phyloP scores from a whole-genome alignment of 345 rosid species.

The Salix caprea region DNA sequence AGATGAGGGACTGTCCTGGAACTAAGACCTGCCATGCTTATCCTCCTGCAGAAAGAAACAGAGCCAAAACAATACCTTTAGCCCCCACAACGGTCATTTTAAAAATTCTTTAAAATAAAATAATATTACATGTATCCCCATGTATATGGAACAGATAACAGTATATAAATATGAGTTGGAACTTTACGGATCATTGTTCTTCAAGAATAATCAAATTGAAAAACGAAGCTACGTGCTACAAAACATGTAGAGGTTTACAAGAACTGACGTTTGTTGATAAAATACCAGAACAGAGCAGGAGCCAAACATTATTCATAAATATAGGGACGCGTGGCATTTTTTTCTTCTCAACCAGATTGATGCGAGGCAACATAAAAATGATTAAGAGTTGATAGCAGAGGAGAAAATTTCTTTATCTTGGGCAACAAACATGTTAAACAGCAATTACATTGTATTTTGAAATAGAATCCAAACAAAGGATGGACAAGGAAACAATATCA shows the following conservation, averaged over 20 bases:
- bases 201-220: no score
- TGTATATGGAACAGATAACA: no score
- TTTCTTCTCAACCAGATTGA: background rate
- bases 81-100: no score
- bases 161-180: no score
- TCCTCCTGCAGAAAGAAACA: conserved; percentile 33
- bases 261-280: no score
- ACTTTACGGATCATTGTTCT: no score
- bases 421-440: no score
- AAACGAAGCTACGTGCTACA: no score
- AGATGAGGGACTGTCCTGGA: conserved; percentile 35
- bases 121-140: no score
- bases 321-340: background rate
- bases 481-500: background rate
- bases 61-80: background rate
- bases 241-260: no score
- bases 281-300: no score
- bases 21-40: conserved; percentile 52
- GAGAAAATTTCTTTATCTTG: background rate
- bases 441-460: background rate
- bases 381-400: background rate
- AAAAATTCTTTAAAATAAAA: no score
- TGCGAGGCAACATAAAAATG: background rate
- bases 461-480: background rate
- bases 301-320: background rate